Percentiles rank a stretch among this genome's conserved stretches.
Conservation (phyloP, 2,329 filamentous ascomycete species). For the Penicillium corylophilum region DNA sequence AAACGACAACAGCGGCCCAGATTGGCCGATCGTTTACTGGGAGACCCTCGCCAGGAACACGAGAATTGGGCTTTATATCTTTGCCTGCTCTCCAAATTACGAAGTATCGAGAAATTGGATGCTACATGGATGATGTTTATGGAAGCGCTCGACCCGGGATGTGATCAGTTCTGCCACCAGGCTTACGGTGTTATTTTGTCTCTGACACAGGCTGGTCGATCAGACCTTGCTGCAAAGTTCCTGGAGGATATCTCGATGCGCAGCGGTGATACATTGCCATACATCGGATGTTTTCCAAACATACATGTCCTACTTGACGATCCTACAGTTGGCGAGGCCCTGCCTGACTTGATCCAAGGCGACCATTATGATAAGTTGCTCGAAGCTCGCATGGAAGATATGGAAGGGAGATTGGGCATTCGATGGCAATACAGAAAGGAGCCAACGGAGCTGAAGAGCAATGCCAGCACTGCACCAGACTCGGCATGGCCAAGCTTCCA, state of each 20-base stretch:
- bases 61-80: slow-evolving; percentile 19
- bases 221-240: slow-evolving; percentile 24
- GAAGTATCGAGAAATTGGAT: slow-evolving; percentile 21
- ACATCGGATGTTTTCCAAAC: slow-evolving; percentile 21
- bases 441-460: slow-evolving; percentile 10
- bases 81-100: slow-evolving; percentile 27
- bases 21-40: slow-evolving; percentile 17
- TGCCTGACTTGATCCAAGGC: slow-evolving; percentile 25
- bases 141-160: slow-evolving; percentile 2
- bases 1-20: not conserved
- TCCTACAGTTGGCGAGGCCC: slow-evolving; percentile 15
- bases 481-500: slow-evolving; percentile 15
- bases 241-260: slow-evolving; percentile 26
- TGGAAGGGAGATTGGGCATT: slow-evolving; percentile 35
- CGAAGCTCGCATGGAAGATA: slow-evolving; percentile 21
- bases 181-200: slow-evolving; percentile 27
- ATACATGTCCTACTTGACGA: slow-evolving; percentile 24
- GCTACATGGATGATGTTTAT: slow-evolving; percentile 25
- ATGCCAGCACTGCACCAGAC: slow-evolving; percentile 17
- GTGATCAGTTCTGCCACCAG: slow-evolving; percentile 6
- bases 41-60: slow-evolving; percentile 1
- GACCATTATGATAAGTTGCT: slow-evolving; percentile 27
- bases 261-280: slow-evolving; percentile 22
- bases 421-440: slow-evolving; percentile 21
- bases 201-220: slow-evolving; percentile 24